These are phyloP conservation scores for Talaromyces sp. DNA, from an alignment of 2,329 filamentous ascomycete genomes.

Conservation along the genomic window DNA sequence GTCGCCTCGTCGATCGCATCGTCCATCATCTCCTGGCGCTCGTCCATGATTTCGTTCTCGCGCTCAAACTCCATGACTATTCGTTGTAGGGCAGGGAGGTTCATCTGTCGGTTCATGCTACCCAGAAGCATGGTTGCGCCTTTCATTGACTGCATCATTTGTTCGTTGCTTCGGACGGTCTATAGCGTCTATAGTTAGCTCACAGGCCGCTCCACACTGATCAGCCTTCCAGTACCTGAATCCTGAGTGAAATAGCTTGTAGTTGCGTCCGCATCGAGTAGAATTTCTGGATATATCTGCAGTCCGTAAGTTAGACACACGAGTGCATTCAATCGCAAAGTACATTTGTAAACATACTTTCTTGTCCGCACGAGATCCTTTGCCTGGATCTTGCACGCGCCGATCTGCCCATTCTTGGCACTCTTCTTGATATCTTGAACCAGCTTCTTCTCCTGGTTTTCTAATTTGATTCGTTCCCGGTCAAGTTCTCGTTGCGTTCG, in stretches of 20 bases:
- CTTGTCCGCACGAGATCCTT: slow-evolving; percentile 94
- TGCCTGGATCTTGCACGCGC: slow-evolving; percentile 96
- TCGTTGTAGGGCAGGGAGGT: slow-evolving; percentile 87
- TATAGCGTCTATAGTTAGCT: slow-evolving; percentile 41
- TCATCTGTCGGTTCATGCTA: slow-evolving; percentile 98
- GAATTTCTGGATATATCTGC: slow-evolving; percentile 93
- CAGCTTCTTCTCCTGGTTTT: slow-evolving; percentile 98
- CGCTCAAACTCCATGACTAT: slow-evolving; percentile 99
- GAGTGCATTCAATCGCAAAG: not conserved
- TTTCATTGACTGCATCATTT: slow-evolving; percentile 99
- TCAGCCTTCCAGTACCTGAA: slow-evolving; percentile 64
- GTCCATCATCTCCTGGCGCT: slow-evolving; percentile 99
- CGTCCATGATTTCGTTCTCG: slow-evolving; percentile 99
- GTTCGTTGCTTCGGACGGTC: slow-evolving; percentile 97
- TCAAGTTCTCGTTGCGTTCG: slow-evolving; percentile 97
- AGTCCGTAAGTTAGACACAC: not conserved
- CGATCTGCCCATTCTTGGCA: slow-evolving; percentile 96
- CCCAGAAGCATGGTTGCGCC: slow-evolving; percentile 88
- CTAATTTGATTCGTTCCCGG: slow-evolving; percentile 88
- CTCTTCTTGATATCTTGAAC: slow-evolving; percentile 96
- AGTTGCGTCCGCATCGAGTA: slow-evolving; percentile 97
- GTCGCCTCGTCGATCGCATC: slow-evolving; percentile 97
- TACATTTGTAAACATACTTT: slow-evolving; percentile 49
- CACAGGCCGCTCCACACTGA: not conserved
- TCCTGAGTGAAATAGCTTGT: slow-evolving; percentile 89